Conservation (phyloP, 192 early-diverging fungal species). For the Cladochytrium replicatum region DNA sequence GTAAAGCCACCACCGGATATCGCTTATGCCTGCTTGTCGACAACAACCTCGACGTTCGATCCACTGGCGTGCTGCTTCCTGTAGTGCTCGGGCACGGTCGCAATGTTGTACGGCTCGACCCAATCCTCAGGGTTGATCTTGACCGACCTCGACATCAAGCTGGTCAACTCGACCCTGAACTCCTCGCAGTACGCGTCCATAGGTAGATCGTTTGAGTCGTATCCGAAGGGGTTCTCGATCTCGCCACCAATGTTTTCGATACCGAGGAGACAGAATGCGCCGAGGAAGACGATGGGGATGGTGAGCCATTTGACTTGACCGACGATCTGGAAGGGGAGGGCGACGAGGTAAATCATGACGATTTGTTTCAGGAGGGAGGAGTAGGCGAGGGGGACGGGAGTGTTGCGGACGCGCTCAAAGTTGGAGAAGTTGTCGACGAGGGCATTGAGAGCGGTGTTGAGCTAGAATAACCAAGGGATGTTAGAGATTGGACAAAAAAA, state of each 20-base stretch:
- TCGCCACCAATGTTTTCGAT: constrained; percentile 67
- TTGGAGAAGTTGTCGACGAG: constrained; percentile 51
- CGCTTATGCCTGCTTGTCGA: too few relatives aligned
- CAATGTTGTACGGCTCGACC: too few relatives aligned
- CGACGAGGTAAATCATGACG: constrained; percentile 34
- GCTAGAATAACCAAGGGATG: constrained; percentile 10
- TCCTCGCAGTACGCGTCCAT: constrained; percentile 10
- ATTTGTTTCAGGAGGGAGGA: constrained; percentile 30
- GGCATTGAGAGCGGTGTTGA: constrained; percentile 40
- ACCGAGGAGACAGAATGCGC: constrained; percentile 59
- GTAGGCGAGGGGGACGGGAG: constrained; percentile 71
- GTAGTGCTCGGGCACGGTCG: too few relatives aligned
- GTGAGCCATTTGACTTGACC: constrained; percentile 26
- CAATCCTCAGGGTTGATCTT: constrained; percentile 13
- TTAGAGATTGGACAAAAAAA: too few relatives aligned
- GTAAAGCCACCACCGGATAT: too few relatives aligned
- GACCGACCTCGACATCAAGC: background rate
- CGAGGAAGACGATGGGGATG: constrained; percentile 47
- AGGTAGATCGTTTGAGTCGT: constrained; percentile 13
- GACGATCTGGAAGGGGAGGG: constrained; percentile 62
- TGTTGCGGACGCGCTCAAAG: constrained; percentile 66
- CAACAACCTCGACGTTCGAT: too few relatives aligned
- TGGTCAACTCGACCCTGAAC: constrained; percentile 7
- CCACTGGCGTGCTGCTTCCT: too few relatives aligned
- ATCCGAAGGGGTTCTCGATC: constrained; percentile 72